These are phyloP conservation scores for Gleditsia sinensis DNA, from an alignment of 306 rosid genomes.

Conservation along the genomic window DNA sequence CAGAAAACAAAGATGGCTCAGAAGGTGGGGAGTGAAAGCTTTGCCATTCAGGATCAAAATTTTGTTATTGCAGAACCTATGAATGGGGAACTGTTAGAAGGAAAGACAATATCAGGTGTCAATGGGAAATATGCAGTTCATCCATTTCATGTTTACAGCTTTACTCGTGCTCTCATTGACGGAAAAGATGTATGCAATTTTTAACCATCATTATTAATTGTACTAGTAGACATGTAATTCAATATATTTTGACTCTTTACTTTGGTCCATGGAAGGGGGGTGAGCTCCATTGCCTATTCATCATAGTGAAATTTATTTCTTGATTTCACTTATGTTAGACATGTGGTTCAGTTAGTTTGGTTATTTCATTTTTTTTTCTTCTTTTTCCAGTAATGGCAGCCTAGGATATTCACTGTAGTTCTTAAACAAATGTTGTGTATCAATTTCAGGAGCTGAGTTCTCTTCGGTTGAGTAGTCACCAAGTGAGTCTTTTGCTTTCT, in stretches of 20 bases:
- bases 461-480: slow-evolving; percentile 93
- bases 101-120: slow-evolving; percentile 38
- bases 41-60: slow-evolving; percentile 49
- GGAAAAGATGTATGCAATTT: slow-evolving; percentile 59
- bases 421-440: slow-evolving; percentile 28
- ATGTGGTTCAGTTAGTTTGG: slow-evolving; percentile 17
- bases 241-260: background rate
- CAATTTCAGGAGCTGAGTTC: slow-evolving; percentile 71
- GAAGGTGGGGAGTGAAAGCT: slow-evolving; percentile 49
- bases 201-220: slow-evolving; percentile 12
- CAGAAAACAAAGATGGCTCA: slow-evolving; percentile 46
- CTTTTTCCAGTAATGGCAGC: background rate
- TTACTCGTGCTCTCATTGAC: slow-evolving; percentile 48
- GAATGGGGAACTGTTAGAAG: slow-evolving; percentile 45
- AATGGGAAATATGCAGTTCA: slow-evolving; percentile 34
- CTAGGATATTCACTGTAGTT: slow-evolving; percentile 21
- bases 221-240: background rate
- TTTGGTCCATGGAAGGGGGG: background rate
- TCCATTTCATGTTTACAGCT: slow-evolving; percentile 40
- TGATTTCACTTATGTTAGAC: slow-evolving; percentile 21
- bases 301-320: slow-evolving; percentile 23
- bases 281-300: slow-evolving; percentile 8
- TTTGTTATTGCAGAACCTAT: slow-evolving; percentile 40
- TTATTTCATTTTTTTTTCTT: background rate
- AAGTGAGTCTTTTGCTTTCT: slow-evolving; percentile 90